Percentiles rank a stretch among this genome's conserved stretches.
Evolutionary conservation across 495 filamentous ascomycete species (phyloP).

Genomic region (Entonaema liquescens): DNA sequence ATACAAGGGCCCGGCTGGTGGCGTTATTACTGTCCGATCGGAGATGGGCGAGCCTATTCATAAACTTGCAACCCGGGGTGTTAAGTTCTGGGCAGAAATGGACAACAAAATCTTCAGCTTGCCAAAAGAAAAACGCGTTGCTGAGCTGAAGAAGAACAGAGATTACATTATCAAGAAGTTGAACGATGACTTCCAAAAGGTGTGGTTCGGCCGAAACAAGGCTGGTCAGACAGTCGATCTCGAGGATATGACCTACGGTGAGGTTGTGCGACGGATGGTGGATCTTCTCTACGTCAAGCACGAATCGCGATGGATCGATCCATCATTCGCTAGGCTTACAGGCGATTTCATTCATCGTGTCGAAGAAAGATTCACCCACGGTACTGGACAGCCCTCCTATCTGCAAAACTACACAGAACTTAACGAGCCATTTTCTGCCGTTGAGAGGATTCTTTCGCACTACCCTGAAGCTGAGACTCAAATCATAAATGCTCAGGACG

Average conservation of each 20-base stretch:
- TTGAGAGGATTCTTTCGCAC: constrained; percentile 79
- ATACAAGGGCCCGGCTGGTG: constrained; percentile 89
- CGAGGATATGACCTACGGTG: constrained; percentile 97
- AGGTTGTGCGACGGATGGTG: constrained; percentile 93
- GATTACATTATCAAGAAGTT: constrained; percentile 97
- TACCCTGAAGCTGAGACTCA: constrained; percentile 89
- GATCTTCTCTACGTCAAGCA: constrained; percentile 96
- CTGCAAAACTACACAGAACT: constrained; percentile 89
- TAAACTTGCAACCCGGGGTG: constrained; percentile 94
- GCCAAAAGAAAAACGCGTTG: constrained; percentile 91
- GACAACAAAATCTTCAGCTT: constrained; percentile 96
- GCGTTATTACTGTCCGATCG: constrained; percentile 95
- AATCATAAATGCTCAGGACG: constrained; percentile 96
- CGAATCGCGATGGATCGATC: constrained; percentile 92
- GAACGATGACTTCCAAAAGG: constrained; percentile 98
- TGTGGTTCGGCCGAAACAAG: constrained; percentile 95
- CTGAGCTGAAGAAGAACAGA: constrained; percentile 89
- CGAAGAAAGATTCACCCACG: constrained; percentile 87
- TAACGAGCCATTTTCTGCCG: constrained; percentile 77
- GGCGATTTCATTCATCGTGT: constrained; percentile 95
- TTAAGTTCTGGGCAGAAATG: constrained; percentile 97
- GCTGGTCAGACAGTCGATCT: constrained; percentile 86
- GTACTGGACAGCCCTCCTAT: constrained; percentile 72
- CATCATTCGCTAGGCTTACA: constrained; percentile 79
- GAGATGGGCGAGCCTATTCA: constrained; percentile 99